Base-by-base conservation (phyloP, 352 stramenopile genomes). In the Phytophthora pini region DNA sequence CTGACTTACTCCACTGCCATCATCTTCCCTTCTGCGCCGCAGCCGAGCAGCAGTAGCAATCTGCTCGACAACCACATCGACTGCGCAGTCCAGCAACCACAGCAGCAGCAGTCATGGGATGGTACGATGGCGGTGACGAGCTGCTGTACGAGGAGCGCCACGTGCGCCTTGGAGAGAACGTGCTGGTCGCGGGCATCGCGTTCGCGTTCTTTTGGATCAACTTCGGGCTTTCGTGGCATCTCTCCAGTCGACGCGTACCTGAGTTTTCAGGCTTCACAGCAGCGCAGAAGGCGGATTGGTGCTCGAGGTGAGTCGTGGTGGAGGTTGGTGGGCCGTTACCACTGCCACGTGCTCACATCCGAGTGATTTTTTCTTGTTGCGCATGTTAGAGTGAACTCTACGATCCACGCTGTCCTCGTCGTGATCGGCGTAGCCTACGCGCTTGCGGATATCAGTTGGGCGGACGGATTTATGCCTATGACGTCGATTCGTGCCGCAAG, bases 271-370 rank as follows among this genome's bases (percentile, higher is more conserved):
- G 26, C 45, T 94, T 94, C 60, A 82, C 80, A 4, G 47, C 78
- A 10, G 80, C 68, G n/a, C 71, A 90, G 40, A 94, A 92, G 53
- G 85, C 85, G 2, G 85, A 94, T 65, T 94, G 85, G 85, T 94
- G 85, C 59, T 94, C 85, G 5, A 72, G 83, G 85, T 93, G 59
- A 36, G 82, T 76, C 26, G 20, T 38, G 31, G 9, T 36, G 31
- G 31, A 36, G 31, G 9, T 36, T 36, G 7, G 13, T 36, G 31
- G 31, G 31, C 31, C 9, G 31, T 34, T 34, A 36, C 31, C 15
- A 36, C 7, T 36, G 9, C 10, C 31, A 36, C 1, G 31, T 13
- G 4, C 31, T 49, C 17, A 40, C 41, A 38, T 5, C 10, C 45
- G 20, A 12, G 12, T 51, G 20, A 17, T 22, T 51, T 36, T 36